Evolutionary conservation across 2,329 filamentous ascomycete species (phyloP).

Genomic region (Calcarisporium arbuscula): DNA sequence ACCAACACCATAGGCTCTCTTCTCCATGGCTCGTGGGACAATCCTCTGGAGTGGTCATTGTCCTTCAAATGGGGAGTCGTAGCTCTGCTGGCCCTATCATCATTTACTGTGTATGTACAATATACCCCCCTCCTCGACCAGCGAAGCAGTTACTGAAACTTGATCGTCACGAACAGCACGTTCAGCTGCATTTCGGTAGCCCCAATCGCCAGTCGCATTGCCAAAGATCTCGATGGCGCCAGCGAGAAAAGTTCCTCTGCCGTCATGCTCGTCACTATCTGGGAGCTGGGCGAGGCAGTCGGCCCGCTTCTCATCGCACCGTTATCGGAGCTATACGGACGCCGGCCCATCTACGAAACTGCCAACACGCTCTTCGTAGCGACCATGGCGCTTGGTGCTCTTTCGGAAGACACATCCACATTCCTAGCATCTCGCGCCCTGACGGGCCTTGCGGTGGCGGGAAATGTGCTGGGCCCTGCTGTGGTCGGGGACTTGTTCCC

Average conservation of each 20-base stretch:
- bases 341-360: constrained; percentile 46
- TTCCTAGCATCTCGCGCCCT: constrained; percentile 50
- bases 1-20: no score
- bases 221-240: constrained; percentile 37
- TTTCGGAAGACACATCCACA: constrained; percentile 36
- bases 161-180: constrained; percentile 31
- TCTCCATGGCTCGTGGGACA: no score
- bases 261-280: constrained; percentile 63
- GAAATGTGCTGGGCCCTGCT: constrained; percentile 56
- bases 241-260: constrained; percentile 37
- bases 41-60: constrained; percentile 47
- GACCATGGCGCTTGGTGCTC: constrained; percentile 40
- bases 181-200: constrained; percentile 53
- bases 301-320: constrained; percentile 57
- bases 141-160: no score
- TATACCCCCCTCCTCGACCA: no score
- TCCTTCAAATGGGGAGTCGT: constrained; percentile 49
- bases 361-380: constrained; percentile 46
- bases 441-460: constrained; percentile 56
- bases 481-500: constrained; percentile 59
- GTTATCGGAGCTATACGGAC: constrained; percentile 54
- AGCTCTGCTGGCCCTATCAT: constrained; percentile 44
- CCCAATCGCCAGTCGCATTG: constrained; percentile 45
- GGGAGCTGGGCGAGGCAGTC: constrained; percentile 60
- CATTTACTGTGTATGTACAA: constrained; percentile 46